Conservation (phyloP, 2,329 filamentous ascomycete species). For the Albophoma yamanashiensis region DNA sequence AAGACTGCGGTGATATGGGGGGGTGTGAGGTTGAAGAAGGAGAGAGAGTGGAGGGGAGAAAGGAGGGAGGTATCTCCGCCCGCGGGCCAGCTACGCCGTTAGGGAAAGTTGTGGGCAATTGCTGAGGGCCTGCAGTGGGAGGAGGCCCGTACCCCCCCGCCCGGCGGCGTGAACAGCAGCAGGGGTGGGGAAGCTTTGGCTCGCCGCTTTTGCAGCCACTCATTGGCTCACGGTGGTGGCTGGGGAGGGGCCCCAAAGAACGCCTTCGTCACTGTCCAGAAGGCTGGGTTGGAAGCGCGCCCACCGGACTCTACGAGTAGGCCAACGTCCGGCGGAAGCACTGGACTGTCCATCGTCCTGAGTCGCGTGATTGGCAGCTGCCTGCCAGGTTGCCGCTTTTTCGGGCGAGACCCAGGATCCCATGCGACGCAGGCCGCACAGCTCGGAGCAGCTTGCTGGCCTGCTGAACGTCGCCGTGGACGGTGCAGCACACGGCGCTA, state of each 20-base stretch:
- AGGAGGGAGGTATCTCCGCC: conserved; percentile 13
- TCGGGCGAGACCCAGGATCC: background rate
- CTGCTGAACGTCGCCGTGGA: background rate
- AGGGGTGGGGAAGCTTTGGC: conserved; percentile 2
- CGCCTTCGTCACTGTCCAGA: conserved; percentile 2
- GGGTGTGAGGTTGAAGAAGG: conserved; percentile 18
- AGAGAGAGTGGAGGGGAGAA: conserved; percentile 21
- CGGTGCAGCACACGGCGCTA: background rate
- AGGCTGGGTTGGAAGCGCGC: background rate
- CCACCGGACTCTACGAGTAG: too few relatives aligned
- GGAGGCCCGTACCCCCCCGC: background rate
- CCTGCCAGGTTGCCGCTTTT: background rate
- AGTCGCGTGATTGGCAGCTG: background rate
- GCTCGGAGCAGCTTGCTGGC: background rate
- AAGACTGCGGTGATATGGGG: conserved; percentile 8
- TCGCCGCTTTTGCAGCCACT: conserved; percentile 19
- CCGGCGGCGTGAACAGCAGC: background rate
- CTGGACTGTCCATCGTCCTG: too few relatives aligned
- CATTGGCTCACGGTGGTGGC: conserved; percentile 24
- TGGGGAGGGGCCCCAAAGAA: conserved; percentile 8
- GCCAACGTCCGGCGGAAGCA: too few relatives aligned
- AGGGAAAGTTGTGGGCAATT: conserved; percentile 15
- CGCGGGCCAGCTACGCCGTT: background rate
- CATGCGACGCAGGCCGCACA: background rate
- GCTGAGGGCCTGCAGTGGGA: background rate